These are phyloP conservation scores for Phytophthora litchii DNA, from an alignment of 352 stramenopile species.

Conservation along the genomic window DNA sequence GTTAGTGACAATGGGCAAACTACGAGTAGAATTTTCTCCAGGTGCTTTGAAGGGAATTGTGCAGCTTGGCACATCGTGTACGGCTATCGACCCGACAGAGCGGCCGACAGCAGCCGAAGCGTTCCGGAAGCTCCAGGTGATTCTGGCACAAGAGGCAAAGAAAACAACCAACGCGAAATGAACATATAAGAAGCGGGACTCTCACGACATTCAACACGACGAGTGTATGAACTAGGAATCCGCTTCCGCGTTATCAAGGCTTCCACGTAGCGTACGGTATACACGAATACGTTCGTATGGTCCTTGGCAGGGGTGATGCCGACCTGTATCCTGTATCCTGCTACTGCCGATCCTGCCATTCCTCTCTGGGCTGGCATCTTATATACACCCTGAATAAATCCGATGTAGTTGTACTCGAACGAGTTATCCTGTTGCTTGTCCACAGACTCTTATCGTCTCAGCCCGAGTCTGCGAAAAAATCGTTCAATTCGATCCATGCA, in stretches of 20 bases:
- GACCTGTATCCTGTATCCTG: constrained; percentile 8
- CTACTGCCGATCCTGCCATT: constrained; percentile 16
- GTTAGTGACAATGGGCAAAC: constrained; percentile 48
- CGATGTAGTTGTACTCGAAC: constrained; percentile 37
- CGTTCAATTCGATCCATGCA: constrained; percentile 28
- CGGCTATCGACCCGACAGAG: constrained; percentile 44
- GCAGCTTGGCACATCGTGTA: constrained; percentile 44
- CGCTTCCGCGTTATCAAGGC: constrained; percentile 39
- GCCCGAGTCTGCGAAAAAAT: constrained; percentile 8
- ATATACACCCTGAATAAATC: constrained; percentile 36
- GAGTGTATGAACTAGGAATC: constrained; percentile 15
- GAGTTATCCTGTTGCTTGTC: constrained; percentile 4
- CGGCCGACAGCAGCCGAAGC: constrained; percentile 46
- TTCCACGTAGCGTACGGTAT: constrained; percentile 21
- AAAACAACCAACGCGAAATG: constrained; percentile 36
- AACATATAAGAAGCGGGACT: constrained; percentile 39
- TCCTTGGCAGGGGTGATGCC: constrained; percentile 22
- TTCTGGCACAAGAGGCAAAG: constrained; percentile 39
- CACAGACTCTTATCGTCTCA: constrained; percentile 7
- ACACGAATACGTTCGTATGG: constrained; percentile 20
- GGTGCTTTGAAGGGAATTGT: constrained; percentile 31
- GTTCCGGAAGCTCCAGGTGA: constrained; percentile 42
- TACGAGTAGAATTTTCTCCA: constrained; percentile 47
- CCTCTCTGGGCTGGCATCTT: constrained; percentile 17
- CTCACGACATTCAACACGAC: background rate